Percentiles rank a stretch among this genome's conserved stretches.
These are phyloP conservation scores for Delonix regia DNA, from an alignment of 306 rosid genomes.

Conservation along the genomic window DNA sequence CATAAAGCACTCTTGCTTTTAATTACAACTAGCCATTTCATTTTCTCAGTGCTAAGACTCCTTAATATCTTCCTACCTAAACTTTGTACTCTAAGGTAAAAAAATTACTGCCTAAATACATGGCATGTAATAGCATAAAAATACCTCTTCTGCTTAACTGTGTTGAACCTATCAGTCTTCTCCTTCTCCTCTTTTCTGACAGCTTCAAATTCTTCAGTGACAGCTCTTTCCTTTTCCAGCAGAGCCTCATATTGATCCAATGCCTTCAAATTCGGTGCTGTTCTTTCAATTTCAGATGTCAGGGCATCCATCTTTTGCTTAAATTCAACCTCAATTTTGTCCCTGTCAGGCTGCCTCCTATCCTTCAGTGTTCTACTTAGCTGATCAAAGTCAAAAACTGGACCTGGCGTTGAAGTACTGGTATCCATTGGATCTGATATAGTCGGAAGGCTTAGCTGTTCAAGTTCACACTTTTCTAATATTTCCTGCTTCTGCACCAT, in stretches of 20 bases:
- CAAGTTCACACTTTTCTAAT: conserved; percentile 84
- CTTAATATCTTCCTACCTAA: neutral
- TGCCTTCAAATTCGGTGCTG: conserved; percentile 98
- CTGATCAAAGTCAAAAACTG: conserved; percentile 70
- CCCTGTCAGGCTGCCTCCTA: conserved; percentile 66
- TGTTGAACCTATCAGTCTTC: conserved; percentile 69
- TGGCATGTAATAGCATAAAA: conserved; percentile 15
- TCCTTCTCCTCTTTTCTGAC: conserved; percentile 90
- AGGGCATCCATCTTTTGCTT: conserved; percentile 78
- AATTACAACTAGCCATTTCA: neutral
- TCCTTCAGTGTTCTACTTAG: conserved; percentile 72
- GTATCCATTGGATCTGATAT: conserved; percentile 88
- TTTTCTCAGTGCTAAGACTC: conserved; percentile 5
- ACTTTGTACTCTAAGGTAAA: conserved; percentile 12
- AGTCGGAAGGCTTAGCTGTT: conserved; percentile 74
- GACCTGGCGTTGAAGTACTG: conserved; percentile 65
- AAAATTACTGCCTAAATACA: conserved; percentile 17
- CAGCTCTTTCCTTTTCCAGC: conserved; percentile 81
- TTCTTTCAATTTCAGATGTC: conserved; percentile 84
- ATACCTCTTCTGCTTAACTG: conserved; percentile 84
- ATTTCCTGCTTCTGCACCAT: conserved; percentile 80
- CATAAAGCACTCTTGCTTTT: neutral
- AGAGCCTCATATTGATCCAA: conserved; percentile 94
- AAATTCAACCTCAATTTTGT: conserved; percentile 77
- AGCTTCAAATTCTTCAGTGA: conserved; percentile 83